Evolutionary conservation across 257 asterid species (phyloP), one percentile per base, ranked within the genome.

Genomic region (Lycium ferocissimum): DNA sequence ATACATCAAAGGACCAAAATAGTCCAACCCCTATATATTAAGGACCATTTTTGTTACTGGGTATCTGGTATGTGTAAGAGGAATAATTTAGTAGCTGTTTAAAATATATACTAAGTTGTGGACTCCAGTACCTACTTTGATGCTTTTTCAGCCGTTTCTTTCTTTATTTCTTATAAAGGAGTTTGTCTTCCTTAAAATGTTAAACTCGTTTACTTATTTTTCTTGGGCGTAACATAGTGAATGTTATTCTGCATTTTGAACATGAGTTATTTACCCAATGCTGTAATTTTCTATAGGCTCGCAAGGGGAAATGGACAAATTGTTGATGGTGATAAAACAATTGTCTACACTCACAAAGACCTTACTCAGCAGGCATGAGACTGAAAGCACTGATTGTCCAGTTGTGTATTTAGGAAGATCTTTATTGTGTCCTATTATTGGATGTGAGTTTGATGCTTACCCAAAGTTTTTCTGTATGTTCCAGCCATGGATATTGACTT

Each of bases 281-380:
- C 65, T 78, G 65, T 49, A 78, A 78, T 70, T 63, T 63, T 22
- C 11, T 83, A 87, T 84, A 91, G 94, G 94, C 57, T 91, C 71
- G 94, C 87, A 26, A 86, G 92, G 84, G 94, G 94, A 83, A 82
- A 37, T 65, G 94, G 94, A n/a, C 91, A 91, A 65, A 86, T 91
- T 47, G 94, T 91, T 82, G 84, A 90, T 40, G 91, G 92, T 38
- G 94, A 91, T 47, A 87, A 83, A 85, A 87, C 85, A 35, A 62
- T 91, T 9, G 45, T 86, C 13, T 91, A 91, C 85, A 91, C 90
- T 6, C 94, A 91, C 90, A 91, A 85, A 85, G 92, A 90, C 66
- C 87, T 91, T 11, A 62, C 80, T 72, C 80, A 51, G 65, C 43
- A 54, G 61, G 15, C 47, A 18, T 76, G 63, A 33, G 75, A 67